Evolutionary conservation across 345 rosid species (phyloP), one percentile per base, ranked within the genome.

Genomic region (Salix udensis): DNA sequence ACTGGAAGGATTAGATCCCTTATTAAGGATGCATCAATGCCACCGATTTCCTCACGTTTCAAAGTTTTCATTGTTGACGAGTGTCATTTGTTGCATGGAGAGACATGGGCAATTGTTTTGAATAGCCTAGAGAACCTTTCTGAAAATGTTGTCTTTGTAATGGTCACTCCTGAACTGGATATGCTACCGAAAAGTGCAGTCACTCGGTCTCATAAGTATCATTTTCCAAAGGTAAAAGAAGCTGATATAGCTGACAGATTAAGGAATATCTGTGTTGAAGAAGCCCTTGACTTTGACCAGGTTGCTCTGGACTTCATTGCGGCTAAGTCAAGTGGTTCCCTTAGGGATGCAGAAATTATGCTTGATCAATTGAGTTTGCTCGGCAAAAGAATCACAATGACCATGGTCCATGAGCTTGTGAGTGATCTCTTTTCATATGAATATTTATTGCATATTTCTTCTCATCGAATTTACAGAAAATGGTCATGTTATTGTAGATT

Each of bases 341-440:
- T 93, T 68, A 84, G 96, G 68, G 99, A 91, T 86, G 99, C 96
- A 48, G 98, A 93, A 84, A 96, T 88, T 83, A 90, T 96, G 97
- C 94, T 92, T 48, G 98, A 93, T 81, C 99, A 96, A 85, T 85
- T 96, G 64, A 92, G 98, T 83, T 87, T 93, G 76, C 92, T 95
- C 48, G 97, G 99, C 64, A 91, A 84, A 89, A 89, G 86, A 76
- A 86, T 96, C 39, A 93, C 98, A 7, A 76, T 88, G 75, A 80
- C 96, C 79, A 77, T 91, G 87, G 94, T 87, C 64, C 88, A 91
- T 74, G 97, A 93, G 84, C 96, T 96, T 23, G 99, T 96, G 69
- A 90, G 97, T 90, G 64, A 81, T 68, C 15, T 30, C 67, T 18
- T 73, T 74, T 60, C 39, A 55, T 77, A 15, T 48, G 21, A 70